A percentile compares a stretch with the other conserved stretches of the same genome.
These are phyloP conservation scores for Plantago lanceolata DNA, from an alignment of 305 asterid genomes.

Conservation along the genomic window DNA sequence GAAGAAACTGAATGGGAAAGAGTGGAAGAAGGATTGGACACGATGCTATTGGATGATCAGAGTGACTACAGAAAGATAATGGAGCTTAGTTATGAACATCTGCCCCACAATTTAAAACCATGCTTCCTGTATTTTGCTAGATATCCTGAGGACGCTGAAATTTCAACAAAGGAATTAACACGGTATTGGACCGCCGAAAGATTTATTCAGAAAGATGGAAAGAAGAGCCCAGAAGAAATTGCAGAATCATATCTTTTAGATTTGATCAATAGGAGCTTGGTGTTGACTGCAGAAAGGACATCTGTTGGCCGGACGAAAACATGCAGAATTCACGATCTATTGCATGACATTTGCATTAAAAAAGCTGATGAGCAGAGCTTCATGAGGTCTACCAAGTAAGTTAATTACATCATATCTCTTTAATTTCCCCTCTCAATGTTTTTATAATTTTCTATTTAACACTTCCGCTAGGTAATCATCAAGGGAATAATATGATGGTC, in stretches of 20 bases:
- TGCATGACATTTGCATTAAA: neutral
- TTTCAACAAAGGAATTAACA: neutral
- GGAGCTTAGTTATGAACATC: conserved; percentile 30
- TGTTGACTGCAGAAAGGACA: neutral
- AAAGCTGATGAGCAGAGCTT: neutral
- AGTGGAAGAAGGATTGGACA: conserved; percentile 17
- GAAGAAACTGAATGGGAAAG: conserved; percentile 20
- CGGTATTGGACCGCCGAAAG: neutral
- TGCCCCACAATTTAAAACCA: conserved; percentile 26
- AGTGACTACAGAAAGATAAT: conserved; percentile 9
- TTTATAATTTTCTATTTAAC: neutral
- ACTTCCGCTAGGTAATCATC: neutral
- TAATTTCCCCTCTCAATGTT: neutral
- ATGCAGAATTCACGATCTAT: conserved; percentile 7
- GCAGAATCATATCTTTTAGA: neutral
- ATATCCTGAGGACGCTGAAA: conserved; percentile 24
- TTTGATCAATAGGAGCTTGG: neutral
- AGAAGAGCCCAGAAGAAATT: neutral
- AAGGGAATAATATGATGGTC: neutral
- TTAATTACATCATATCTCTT: neutral
- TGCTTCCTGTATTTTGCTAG: conserved; percentile 40
- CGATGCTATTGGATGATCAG: conserved; percentile 1
- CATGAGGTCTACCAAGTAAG: neutral
- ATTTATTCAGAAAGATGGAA: neutral
- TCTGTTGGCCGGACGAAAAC: neutral